Conservation (phyloP, 768 basidiomycete species). For the Tricholoma sp. region DNA sequence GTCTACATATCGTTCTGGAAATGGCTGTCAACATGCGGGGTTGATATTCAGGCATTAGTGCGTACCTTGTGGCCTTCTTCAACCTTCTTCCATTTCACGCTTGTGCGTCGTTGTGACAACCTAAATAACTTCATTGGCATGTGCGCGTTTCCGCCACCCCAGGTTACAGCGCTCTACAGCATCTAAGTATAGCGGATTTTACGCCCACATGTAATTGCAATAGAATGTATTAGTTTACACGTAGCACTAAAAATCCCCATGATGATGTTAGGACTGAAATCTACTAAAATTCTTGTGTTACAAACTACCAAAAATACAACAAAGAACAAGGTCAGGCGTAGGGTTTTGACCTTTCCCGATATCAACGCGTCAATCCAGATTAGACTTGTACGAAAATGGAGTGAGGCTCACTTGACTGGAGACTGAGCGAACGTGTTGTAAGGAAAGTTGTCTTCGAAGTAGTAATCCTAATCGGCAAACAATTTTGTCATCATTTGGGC, state of each 20-base stretch:
- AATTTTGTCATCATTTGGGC: background rate
- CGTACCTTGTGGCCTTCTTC: too few relatives aligned
- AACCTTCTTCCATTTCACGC: too few relatives aligned
- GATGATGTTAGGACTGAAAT: too few relatives aligned
- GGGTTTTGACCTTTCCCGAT: background rate
- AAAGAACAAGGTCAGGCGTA: background rate
- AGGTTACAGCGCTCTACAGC: too few relatives aligned
- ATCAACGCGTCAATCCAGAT: background rate
- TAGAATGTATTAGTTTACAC: background rate
- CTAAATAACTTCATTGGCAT: too few relatives aligned
- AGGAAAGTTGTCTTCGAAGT: slow-evolving; percentile 16
- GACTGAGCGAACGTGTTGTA: slow-evolving; percentile 17
- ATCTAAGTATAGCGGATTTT: too few relatives aligned
- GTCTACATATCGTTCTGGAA: too few relatives aligned
- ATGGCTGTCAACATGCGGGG: too few relatives aligned
- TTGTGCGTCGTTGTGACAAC: too few relatives aligned
- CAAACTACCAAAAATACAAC: background rate
- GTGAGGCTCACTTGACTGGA: slow-evolving; percentile 8
- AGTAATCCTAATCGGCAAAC: background rate
- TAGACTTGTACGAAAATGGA: background rate
- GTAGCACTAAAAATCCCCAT: too few relatives aligned
- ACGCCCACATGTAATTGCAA: background rate
- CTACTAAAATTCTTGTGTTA: background rate
- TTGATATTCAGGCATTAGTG: too few relatives aligned
- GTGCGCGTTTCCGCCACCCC: too few relatives aligned